phyloP scores from a whole-genome alignment of 805 yeast genomes.

The Barnettozyma pratensis region DNA sequence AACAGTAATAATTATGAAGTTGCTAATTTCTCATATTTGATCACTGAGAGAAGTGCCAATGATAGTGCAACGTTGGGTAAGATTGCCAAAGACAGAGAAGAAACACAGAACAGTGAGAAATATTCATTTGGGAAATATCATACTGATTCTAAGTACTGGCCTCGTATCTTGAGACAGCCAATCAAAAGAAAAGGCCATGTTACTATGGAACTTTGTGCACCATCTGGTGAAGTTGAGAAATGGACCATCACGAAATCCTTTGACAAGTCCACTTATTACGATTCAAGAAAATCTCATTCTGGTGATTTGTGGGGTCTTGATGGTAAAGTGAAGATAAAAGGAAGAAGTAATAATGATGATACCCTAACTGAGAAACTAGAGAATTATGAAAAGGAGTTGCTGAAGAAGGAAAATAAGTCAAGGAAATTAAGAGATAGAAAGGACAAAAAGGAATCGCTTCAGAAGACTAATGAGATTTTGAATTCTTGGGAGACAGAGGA shows the following conservation, averaged over 20 bases:
- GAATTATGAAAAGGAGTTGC: constrained; percentile 29
- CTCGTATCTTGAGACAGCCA: constrained; percentile 71
- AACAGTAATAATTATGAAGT: constrained; percentile 65
- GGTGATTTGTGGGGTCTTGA: constrained; percentile 88
- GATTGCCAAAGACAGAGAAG: constrained; percentile 37
- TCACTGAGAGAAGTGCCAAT: constrained; percentile 53
- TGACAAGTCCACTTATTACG: constrained; percentile 74
- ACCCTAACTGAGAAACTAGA: constrained; percentile 27
- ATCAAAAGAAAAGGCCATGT: constrained; percentile 79
- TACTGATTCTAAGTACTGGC: constrained; percentile 43
- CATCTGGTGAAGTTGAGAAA: constrained; percentile 74
- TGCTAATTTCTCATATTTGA: constrained; percentile 70
- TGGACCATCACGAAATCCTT: constrained; percentile 83
- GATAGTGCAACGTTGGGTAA: constrained; percentile 35
- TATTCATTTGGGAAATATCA: constrained; percentile 24
- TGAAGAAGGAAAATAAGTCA: constrained; percentile 14
- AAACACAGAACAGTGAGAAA: constrained; percentile 20
- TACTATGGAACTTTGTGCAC: constrained; percentile 68
- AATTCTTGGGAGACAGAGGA: constrained; percentile 9
- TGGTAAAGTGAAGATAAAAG: constrained; percentile 45
- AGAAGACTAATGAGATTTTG: constrained; percentile 12
- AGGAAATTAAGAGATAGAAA: constrained; percentile 14
- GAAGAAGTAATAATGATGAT: constrained; percentile 30
- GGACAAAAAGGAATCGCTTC: constrained; percentile 12
- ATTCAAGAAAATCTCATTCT: constrained; percentile 77